Evolutionary conservation across 352 stramenopile species (phyloP).

Genomic region (Saprolegnia parasitica): DNA sequence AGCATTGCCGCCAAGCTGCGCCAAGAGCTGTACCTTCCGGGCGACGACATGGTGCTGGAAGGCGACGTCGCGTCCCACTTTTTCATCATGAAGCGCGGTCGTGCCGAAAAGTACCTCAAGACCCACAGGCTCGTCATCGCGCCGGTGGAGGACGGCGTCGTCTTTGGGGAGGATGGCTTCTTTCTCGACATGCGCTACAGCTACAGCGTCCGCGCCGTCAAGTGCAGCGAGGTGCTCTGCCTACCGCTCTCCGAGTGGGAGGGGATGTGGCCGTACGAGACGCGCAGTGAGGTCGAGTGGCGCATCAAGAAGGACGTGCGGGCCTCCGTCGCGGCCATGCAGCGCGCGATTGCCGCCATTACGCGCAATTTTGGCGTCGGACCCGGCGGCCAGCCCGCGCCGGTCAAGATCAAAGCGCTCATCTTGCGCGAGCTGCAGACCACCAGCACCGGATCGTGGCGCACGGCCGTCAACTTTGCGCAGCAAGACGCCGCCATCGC

Average conservation of each 20-base stretch:
- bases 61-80: constrained; percentile 27
- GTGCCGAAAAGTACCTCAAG: constrained; percentile 14
- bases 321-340: not conserved
- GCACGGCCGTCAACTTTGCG: not conserved
- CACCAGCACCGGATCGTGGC: not conserved
- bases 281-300: constrained; percentile 1
- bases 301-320: not conserved
- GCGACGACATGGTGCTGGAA: constrained; percentile 34
- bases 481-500: not conserved
- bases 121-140: constrained; percentile 1
- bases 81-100: constrained; percentile 34
- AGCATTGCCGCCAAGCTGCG: constrained; percentile 32
- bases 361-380: constrained; percentile 14
- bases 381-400: not conserved
- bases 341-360: not conserved
- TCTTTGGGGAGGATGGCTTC: constrained; percentile 13
- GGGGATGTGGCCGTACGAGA: not conserved
- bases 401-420: not conserved
- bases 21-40: constrained; percentile 32
- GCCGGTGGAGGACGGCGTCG: not conserved
- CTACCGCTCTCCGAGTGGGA: constrained; percentile 4
- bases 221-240: constrained; percentile 23
- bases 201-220: constrained; percentile 21
- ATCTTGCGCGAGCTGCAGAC: not conserved
- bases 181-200: constrained; percentile 18